Base-by-base conservation (phyloP, 768 basidiomycete species). In the Kwoniella mangroviensis region DNA sequence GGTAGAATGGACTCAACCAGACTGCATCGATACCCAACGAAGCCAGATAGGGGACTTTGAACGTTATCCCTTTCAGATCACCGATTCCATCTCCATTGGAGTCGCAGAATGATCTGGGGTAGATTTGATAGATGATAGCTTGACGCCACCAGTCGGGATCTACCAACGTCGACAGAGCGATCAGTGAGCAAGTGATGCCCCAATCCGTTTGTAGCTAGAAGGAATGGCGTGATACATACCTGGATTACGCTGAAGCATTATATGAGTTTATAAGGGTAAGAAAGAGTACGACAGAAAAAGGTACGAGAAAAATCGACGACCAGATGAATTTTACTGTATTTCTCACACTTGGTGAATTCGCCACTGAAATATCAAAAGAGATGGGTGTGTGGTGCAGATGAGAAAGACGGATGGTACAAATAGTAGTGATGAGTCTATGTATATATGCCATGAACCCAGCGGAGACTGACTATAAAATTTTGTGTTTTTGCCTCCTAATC, bases 111-210 rank as follows among this genome's bases (percentile, higher is more conserved):
- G 76, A 77, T 1, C 79, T 66, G 42, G 79, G 79, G 72, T 80
- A 80, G 65, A 80, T 77, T 49, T 80, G 79, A 67, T 80, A 80
- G 54, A 80, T 71, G 21, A 63, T 56, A 15, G 79, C 76, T 63
- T 80, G 79, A 21, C 76, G 70, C 79, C 79, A 80, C 79, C 79
- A 80, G 52, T 77, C 66, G 15, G 73, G 51, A 55, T 74, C 78
- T 51, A 43, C 19, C 19, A 34, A 17, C 13, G 21, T 17, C 21
- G 15, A 24, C n/a, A 26, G 10, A 57, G 56, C 26, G 21, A 60
- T n/a, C 19, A 22, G 42, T 11, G 54, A 41, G 21, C 7, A 15
- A 41, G 19, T n/a, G 19, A 17, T 15, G 17, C 40, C 21, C n/a
- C 34, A 41, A 34, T 7, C 34, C 34, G 34, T 5, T 34, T 34